Percentiles rank a stretch among this genome's conserved stretches.
phyloP scores from a whole-genome alignment of 768 basidiomycete genomes.

The Russula foetens region DNA sequence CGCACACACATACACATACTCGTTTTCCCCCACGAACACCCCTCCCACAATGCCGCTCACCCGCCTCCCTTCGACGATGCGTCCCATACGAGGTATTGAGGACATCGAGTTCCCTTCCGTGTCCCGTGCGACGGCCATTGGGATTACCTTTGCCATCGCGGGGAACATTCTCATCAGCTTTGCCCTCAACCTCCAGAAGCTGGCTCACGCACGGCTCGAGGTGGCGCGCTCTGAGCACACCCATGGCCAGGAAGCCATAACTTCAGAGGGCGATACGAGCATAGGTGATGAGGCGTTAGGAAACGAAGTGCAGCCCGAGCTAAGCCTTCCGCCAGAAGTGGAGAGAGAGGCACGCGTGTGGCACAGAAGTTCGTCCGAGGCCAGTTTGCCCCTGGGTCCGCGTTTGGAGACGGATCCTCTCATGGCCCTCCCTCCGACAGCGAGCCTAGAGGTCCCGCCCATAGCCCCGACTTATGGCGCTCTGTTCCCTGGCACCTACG shows the following conservation, averaged over 20 bases:
- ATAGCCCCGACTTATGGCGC: slow-evolving; percentile 1
- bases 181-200: slow-evolving; percentile 88
- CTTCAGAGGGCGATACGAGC: slow-evolving; percentile 4
- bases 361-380: neutral
- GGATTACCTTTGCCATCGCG: slow-evolving; percentile 73
- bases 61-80: neutral
- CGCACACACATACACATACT: neutral
- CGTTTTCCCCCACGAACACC: neutral
- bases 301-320: neutral
- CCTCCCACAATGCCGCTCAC: neutral
- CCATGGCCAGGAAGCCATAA: slow-evolving; percentile 17
- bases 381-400: neutral
- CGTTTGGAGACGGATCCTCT: slow-evolving; percentile 17
- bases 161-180: slow-evolving; percentile 88
- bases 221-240: slow-evolving; percentile 19
- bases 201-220: slow-evolving; percentile 72
- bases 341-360: slow-evolving; percentile 15
- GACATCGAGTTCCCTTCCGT: slow-evolving; percentile 45
- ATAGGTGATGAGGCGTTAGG: neutral
- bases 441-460: neutral
- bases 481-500: neutral
- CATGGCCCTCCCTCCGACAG: neutral
- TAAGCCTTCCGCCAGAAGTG: neutral
- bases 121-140: slow-evolving; percentile 51
- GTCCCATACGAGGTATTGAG: slow-evolving; percentile 8